phyloP scores from a whole-genome alignment of 1,139 yeast genomes.

The Taphrina populina region DNA sequence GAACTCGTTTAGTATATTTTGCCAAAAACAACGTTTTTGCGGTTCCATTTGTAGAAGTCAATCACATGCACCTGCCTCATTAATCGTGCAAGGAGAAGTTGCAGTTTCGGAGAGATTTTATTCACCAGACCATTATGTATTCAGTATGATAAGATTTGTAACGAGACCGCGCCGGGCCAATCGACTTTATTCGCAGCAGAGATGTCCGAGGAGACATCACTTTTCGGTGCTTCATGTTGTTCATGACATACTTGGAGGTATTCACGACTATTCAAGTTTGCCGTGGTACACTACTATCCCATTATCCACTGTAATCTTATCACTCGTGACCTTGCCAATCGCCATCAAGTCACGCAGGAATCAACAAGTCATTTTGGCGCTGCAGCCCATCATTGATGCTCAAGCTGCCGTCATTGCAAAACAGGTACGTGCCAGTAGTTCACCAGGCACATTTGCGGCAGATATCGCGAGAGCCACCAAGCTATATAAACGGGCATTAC shows the following conservation, averaged over 20 bases:
- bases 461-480: background rate
- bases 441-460: background rate
- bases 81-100: too few species aligned
- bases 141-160: too few species aligned
- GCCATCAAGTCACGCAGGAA: slow-evolving; percentile 18
- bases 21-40: too few species aligned
- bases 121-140: too few species aligned
- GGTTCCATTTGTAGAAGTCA: too few species aligned
- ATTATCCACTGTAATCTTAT: slow-evolving; percentile 6
- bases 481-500: background rate
- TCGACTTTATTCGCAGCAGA: too few species aligned
- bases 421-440: background rate
- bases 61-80: too few species aligned
- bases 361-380: slow-evolving; percentile 7
- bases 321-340: slow-evolving; percentile 26
- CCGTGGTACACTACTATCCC: slow-evolving; percentile 20
- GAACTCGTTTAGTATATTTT: too few species aligned
- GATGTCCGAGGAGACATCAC: background rate
- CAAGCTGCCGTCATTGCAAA: background rate
- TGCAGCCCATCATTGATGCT: slow-evolving; percentile 18
- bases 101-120: too few species aligned
- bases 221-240: slow-evolving; percentile 5
- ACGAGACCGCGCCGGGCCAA: too few species aligned
- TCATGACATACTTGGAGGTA: slow-evolving; percentile 2
- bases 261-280: slow-evolving; percentile 6